Evolutionary conservation across 164 flowering plant species (phyloP), one percentile per base, ranked within the genome.

Genomic region (Brasenia schreberi): DNA sequence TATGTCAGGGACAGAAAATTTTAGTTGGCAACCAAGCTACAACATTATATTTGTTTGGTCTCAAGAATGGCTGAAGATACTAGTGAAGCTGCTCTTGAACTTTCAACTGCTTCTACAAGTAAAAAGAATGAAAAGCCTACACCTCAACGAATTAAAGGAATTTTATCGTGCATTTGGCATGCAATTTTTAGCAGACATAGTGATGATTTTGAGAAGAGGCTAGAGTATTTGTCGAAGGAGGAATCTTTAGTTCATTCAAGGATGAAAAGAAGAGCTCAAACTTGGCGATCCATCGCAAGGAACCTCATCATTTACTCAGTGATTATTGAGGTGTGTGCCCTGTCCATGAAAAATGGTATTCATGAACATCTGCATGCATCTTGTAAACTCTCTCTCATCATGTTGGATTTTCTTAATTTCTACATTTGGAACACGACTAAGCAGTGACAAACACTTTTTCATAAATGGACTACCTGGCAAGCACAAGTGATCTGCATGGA

Each of bases 181-280:
- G 81, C 80, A 42, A 39, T 93, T 16, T 90, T 90, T 68, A 72
- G 91, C 49, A 18, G 65, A 18, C 76, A 74, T 7, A 76, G 82
- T 0, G 90, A 88, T 64, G 96, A 94, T 78, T 88, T 85, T 63
- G 96, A 88, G 80, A 89, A 87, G 85, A 81, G 87, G 68, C 72
- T 94, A 75, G 76, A 91, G 66, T 63, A 83, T 70, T 82, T 91
- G 61, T 82, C 93, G 7, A 91, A 87, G 72, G 95, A 85, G 80
- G 98, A 94, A 75, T 93, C 87, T 18, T 52, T 80, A 53, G 82
- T 88, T 73, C 76, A 82, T 19, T 71, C 83, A 45, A 76, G 97
- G 70, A 72, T 85, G 74, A 88, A 80, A 66, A 76, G 69, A 74
- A 80, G 99, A 75, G 77, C 90, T 59, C 77, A 52, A 6, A 78